Conservation (phyloP, 331 rosid genomes). For the Prunus yedoensis region DNA sequence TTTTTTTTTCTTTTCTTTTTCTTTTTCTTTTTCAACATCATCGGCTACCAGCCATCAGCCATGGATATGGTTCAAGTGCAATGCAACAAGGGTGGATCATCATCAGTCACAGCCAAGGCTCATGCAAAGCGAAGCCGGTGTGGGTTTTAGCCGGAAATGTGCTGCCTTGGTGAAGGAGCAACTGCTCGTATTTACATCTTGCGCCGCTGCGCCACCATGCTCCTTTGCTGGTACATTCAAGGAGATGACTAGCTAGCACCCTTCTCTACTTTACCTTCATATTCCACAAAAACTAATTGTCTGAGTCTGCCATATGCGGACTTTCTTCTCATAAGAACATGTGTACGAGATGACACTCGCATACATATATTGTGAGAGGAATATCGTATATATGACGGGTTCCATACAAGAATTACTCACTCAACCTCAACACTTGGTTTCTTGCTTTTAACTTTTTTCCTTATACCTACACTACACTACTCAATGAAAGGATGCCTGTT, state of each 20-base stretch:
- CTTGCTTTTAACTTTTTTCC: background rate
- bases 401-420: background rate
- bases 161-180: constrained; percentile 79
- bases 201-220: constrained; percentile 95
- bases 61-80: constrained; percentile 46
- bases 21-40: background rate
- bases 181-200: constrained; percentile 87
- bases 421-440: background rate
- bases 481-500: constrained; percentile 6
- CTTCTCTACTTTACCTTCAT: background rate
- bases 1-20: background rate
- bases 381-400: background rate
- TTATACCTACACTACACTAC: constrained; percentile 3
- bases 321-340: background rate
- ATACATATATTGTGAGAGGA: background rate
- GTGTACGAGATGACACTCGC: background rate
- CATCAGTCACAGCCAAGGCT: constrained; percentile 21
- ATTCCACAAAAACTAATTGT: background rate
- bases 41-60: constrained; percentile 7
- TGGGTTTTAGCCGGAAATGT: constrained; percentile 62
- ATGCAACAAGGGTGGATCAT: constrained; percentile 18
- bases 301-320: background rate
- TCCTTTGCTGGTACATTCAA: constrained; percentile 88
- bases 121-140: constrained; percentile 43
- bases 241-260: constrained; percentile 61